Evolutionary conservation across 768 basidiomycete genomes (phyloP).

Genomic region (Hericium coralloides): DNA sequence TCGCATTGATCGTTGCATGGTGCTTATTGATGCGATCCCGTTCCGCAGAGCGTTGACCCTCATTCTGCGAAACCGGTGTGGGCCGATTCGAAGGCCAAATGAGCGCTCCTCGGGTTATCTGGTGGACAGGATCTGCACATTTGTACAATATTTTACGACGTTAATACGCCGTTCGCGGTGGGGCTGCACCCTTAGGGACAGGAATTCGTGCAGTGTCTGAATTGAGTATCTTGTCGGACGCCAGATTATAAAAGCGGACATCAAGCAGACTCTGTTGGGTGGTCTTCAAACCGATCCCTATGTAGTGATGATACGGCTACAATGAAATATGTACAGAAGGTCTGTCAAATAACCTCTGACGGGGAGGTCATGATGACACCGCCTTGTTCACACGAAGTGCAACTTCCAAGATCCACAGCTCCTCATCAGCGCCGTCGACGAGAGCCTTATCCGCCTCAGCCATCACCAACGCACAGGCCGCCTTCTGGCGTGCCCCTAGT

Average conservation of each 20-base stretch:
- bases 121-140: no score
- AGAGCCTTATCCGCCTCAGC: constrained; percentile 95
- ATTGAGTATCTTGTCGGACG: no score
- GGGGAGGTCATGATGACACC: constrained; percentile 21
- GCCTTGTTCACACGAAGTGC: constrained; percentile 72
- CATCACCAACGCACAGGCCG: constrained; percentile 70
- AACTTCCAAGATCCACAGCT: constrained; percentile 87
- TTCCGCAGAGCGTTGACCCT: constrained; percentile 22
- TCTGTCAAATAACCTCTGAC: background rate
- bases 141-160: no score
- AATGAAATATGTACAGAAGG: background rate
- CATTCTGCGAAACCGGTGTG: constrained; percentile 29
- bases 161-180: no score
- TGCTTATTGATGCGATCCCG: background rate
- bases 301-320: background rate
- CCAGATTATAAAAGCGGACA: no score
- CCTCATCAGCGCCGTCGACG: constrained; percentile 95
- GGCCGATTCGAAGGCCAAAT: constrained; percentile 18
- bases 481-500: constrained; percentile 73
- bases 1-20: background rate
- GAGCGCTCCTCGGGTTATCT: background rate
- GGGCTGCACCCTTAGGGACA: no score
- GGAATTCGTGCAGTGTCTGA: no score
- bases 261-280: no score
- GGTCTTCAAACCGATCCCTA: no score